These are phyloP conservation scores for Ustilago vetiveriae DNA, from an alignment of 1,284 basidiomycete genomes.

Conservation along the genomic window DNA sequence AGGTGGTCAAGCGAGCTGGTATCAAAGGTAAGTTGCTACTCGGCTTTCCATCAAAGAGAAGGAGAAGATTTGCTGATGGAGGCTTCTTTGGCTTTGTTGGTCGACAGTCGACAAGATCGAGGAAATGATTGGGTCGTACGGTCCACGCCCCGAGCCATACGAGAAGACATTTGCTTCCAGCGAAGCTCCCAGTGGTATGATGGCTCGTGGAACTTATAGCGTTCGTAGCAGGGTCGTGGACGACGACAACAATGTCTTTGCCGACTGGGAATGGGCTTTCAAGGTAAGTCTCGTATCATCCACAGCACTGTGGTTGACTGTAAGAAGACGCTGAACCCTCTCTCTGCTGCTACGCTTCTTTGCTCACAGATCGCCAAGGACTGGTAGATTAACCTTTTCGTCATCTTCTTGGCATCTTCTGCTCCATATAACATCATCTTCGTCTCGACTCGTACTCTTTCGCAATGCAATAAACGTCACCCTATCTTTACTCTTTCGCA, in stretches of 20 bases:
- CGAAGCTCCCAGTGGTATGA: conserved; percentile 72
- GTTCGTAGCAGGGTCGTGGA: conserved; percentile 83
- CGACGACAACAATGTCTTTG: conserved; percentile 75
- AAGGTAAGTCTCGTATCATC: too few relatives aligned
- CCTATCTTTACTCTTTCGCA: too few relatives aligned
- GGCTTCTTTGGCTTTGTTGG: not conserved
- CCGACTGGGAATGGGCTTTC: conserved; percentile 72
- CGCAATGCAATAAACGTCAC: conserved; percentile 23
- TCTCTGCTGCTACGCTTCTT: not conserved
- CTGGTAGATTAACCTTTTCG: too few relatives aligned
- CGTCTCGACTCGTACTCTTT: conserved; percentile 4
- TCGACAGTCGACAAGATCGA: conserved; percentile 82
- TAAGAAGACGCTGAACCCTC: too few relatives aligned
- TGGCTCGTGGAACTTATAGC: conserved; percentile 81
- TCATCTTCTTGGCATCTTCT: too few relatives aligned
- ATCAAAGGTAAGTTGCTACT: conserved; percentile 67
- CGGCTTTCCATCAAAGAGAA: not conserved
- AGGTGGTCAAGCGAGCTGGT: conserved; percentile 78
- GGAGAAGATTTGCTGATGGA: not conserved
- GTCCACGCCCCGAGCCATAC: conserved; percentile 68
- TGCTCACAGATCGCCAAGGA: conserved; percentile 51
- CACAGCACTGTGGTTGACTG: too few relatives aligned
- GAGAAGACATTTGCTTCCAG: conserved; percentile 68
- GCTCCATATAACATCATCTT: too few relatives aligned
- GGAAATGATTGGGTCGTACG: conserved; percentile 89